Evolutionary conservation across 2,329 filamentous ascomycete species (phyloP), one percentile per base, ranked within the genome.

Genomic region (Cadophora sp.): DNA sequence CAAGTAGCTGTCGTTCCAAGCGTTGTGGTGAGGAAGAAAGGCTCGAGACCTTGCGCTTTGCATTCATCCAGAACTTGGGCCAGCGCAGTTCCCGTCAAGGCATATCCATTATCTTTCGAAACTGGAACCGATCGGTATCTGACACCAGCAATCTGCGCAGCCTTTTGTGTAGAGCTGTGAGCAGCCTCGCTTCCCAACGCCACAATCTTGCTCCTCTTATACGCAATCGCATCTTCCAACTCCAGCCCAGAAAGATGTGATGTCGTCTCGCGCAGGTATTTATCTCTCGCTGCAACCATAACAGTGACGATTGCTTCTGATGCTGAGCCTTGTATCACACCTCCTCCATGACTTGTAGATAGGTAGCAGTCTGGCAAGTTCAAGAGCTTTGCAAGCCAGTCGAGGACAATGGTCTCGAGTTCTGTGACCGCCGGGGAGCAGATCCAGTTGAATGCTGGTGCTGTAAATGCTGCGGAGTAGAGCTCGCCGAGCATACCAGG

Each of bases 401-500:
- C 95, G 79, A 97, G 86, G 53, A 97, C 91, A 27, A 97, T 86
- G 0, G 94, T 97, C 83, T 98, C 95, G 59, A 98, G 86, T 81
- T 98, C 95, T 0, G 95, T 98, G 22, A 96, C 91, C 7, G 92
- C 94, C 0, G 95, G 95, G 6, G 91, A 94, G 81, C 95, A 97
- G 72, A 97, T 89, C 95, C 95, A 98, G 81, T 98, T 98, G 85
- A 98, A 98, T 48, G 93, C 93, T 0, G 95, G 93, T 19, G 92
- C 92, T 14, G 90, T 96, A 81, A 97, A 94, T 7, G 93, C 91
- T 5, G 92, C 90, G 53, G 89, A 93, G 83, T 97, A 98, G 83
- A 98, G 89, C 81, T 98, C 95, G 24, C 93, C 95, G 12, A 98
- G 86, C 79, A 97, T 95, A 31, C 90, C 88, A 0, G 95, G 94